These are phyloP conservation scores for Umbelopsis sp. DNA, from an alignment of 192 early-diverging fungal species.

Conservation along the genomic window DNA sequence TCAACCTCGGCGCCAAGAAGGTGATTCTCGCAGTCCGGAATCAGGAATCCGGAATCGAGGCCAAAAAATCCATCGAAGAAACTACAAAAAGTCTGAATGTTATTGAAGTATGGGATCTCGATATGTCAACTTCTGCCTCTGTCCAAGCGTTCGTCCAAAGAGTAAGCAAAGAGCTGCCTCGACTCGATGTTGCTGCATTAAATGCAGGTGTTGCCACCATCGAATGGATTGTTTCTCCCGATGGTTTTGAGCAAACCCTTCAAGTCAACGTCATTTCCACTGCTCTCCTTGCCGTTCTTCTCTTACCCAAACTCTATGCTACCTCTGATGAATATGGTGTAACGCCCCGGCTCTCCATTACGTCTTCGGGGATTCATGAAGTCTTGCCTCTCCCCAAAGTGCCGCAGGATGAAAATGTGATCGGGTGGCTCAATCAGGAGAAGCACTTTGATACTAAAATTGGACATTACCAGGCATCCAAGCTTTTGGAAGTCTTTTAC, in stretches of 20 bases:
- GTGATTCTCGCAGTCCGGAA: neutral
- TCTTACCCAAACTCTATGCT: neutral
- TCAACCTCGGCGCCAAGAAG: neutral
- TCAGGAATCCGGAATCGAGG: neutral
- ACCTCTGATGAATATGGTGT: neutral
- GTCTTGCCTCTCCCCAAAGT: neutral
- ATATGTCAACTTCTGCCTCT: neutral
- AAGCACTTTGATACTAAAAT: neutral
- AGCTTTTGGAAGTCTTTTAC: neutral
- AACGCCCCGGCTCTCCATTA: neutral
- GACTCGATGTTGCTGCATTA: neutral
- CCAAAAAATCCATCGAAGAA: neutral
- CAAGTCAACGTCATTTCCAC: conserved; percentile 14
- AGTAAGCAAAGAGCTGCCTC: neutral
- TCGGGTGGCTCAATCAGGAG: neutral
- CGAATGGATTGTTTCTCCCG: neutral
- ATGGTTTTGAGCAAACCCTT: conserved; percentile 1
- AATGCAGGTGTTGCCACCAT: neutral
- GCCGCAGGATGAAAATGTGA: neutral
- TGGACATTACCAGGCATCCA: neutral
- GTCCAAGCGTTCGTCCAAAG: neutral
- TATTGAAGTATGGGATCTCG: conserved; percentile 6
- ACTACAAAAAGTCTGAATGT: neutral
- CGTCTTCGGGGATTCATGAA: neutral
- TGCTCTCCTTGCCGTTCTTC: neutral